Percentiles rank a stretch among this genome's conserved stretches.
These are phyloP conservation scores for Penicillium sp. DNA, from an alignment of 2,329 filamentous ascomycete genomes.

Conservation along the genomic window DNA sequence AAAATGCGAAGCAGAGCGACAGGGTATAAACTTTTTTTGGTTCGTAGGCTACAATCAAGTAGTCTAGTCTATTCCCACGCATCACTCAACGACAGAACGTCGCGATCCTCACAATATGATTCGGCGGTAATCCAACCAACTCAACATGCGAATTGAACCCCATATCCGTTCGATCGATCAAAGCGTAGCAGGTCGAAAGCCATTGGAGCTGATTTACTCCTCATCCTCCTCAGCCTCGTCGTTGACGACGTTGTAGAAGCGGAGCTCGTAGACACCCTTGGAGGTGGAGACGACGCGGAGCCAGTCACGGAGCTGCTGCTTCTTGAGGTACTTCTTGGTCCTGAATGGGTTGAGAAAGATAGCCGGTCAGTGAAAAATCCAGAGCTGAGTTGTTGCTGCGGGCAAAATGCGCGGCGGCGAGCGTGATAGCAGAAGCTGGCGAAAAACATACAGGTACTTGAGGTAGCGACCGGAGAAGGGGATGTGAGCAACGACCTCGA, in stretches of 20 bases:
- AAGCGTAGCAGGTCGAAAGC: slow-evolving; percentile 8
- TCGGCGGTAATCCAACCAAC: slow-evolving; percentile 11
- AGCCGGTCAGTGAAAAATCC: slow-evolving; percentile 5
- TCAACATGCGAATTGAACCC: slow-evolving; percentile 8
- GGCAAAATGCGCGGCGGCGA: no score
- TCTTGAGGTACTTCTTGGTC: slow-evolving; percentile 99
- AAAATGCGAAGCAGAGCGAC: neutral
- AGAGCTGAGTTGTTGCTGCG: neutral
- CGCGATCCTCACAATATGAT: slow-evolving; percentile 10
- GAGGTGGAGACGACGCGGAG: slow-evolving; percentile 96
- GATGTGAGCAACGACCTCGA: slow-evolving; percentile 95
- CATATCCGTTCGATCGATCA: slow-evolving; percentile 11
- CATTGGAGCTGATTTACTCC: slow-evolving; percentile 61
- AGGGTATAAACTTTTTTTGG: slow-evolving; percentile 22
- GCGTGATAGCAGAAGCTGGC: neutral
- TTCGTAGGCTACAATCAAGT: slow-evolving; percentile 14
- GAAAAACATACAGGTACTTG: slow-evolving; percentile 85
- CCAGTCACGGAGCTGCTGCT: slow-evolving; percentile 99
- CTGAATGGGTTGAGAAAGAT: slow-evolving; percentile 41
- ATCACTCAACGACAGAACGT: slow-evolving; percentile 11
- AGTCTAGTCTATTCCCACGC: slow-evolving; percentile 18
- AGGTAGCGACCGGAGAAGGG: slow-evolving; percentile 98
- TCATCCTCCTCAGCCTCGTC: slow-evolving; percentile 97
- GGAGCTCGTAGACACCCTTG: slow-evolving; percentile 98
- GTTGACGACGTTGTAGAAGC: slow-evolving; percentile 99